Base-by-base conservation (phyloP, 1,284 basidiomycete genomes). In the Chalciporus sp. region DNA sequence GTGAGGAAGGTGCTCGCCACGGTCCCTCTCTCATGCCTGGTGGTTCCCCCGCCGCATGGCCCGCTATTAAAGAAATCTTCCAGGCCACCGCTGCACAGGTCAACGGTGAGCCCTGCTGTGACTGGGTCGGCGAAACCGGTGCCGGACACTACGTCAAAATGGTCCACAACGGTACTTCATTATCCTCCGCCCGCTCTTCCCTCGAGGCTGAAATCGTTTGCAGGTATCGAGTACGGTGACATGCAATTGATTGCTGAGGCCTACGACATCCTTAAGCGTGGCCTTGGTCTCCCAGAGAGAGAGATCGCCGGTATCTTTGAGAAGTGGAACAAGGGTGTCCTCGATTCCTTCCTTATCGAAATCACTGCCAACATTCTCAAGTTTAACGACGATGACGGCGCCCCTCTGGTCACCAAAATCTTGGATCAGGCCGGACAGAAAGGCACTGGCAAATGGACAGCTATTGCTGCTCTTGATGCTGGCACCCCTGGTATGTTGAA, bases 391-490 rank as follows among this genome's bases (percentile, higher is more conserved):
- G 89, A 92, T 56, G 96, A 99, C 73, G 96, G 95, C 57, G 82
- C 76, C 67, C 92, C 94, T 54, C 84, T 99, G 62, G 86, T 99
- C 61, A 82, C 80, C 69, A 99, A 99, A 80, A 97, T 99, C 68
- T 84, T 98, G 61, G 95, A 98, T 74, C 72, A 90, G 69, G 97
- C 97, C 60, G 97, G 96, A 56, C 97, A 99, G 76, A 99, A 99
- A 81, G 97, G 97, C 73, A 99, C 97, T 62, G 97, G 97, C 57
- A 99, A 99, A 79, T 99, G 97, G 97, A 99, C 97, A 58, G 97
- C 97, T 61, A 92, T 98, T 70, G 93, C 95, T 71, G 97, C 97
- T 58, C 88, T 99, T 62, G 97, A 99, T 69, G 89, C 95, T 63
- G 96, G 96, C 69, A 91, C 86, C 68, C 85, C 92, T 58, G 90